Conservation (phyloP, 352 stramenopile genomes). For the Albugo candida region DNA sequence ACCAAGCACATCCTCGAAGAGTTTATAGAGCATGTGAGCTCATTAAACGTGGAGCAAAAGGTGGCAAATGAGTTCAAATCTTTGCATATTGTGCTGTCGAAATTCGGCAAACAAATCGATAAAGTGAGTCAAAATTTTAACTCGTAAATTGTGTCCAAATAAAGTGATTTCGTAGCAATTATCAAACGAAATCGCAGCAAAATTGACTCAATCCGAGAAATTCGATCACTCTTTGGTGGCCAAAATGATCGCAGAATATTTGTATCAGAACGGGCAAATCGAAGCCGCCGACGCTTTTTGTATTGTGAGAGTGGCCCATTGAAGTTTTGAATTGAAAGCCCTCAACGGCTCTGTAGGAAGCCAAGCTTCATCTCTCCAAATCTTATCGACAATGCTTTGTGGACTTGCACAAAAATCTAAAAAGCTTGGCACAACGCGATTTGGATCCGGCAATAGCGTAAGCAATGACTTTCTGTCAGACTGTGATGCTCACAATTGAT, state of each 20-base stretch:
- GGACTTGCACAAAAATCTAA: slow-evolving; percentile 41
- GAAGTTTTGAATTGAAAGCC: not conserved
- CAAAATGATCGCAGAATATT: slow-evolving; percentile 46
- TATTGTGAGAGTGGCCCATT: slow-evolving; percentile 14
- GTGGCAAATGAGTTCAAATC: slow-evolving; percentile 40
- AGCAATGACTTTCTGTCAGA: slow-evolving; percentile 3
- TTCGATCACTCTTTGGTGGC: slow-evolving; percentile 43
- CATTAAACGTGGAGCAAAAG: slow-evolving; percentile 55
- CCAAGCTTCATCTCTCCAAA: slow-evolving; percentile 21
- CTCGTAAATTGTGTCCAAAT: not conserved
- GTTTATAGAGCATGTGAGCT: slow-evolving; percentile 37
- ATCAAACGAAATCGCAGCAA: slow-evolving; percentile 3
- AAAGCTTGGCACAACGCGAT: slow-evolving; percentile 37
- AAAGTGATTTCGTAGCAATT: not conserved
- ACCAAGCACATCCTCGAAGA: slow-evolving; percentile 2
- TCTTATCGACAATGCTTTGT: slow-evolving; percentile 44
- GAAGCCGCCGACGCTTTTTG: slow-evolving; percentile 46
- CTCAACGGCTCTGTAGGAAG: slow-evolving; percentile 19
- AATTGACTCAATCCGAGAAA: slow-evolving; percentile 36
- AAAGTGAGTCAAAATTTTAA: slow-evolving; percentile 19
- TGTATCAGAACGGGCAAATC: slow-evolving; percentile 65
- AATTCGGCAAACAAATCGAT: slow-evolving; percentile 65
- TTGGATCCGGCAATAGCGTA: slow-evolving; percentile 47
- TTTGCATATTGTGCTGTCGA: slow-evolving; percentile 49
- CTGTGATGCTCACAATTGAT: not conserved